phyloP scores from a whole-genome alignment of 1,139 yeast genomes.

The Scheffersomyces stambukii region DNA sequence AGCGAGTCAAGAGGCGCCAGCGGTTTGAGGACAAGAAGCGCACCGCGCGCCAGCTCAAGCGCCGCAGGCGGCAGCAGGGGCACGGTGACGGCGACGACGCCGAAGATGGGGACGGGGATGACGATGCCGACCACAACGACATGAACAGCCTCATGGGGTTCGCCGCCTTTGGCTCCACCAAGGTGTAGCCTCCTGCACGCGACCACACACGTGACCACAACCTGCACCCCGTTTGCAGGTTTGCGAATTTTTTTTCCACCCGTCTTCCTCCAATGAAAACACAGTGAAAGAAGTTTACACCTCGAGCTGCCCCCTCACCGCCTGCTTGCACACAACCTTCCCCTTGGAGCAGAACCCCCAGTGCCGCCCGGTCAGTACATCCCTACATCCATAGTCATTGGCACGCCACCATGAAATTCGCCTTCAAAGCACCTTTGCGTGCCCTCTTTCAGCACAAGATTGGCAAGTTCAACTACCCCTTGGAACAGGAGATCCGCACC shows the following conservation, averaged over 20 bases:
- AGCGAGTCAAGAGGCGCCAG: slow-evolving; percentile 41
- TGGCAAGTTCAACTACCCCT: slow-evolving; percentile 36
- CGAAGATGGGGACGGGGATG: slow-evolving; percentile 7
- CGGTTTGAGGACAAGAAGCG: slow-evolving; percentile 37
- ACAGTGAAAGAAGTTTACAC: too few species aligned
- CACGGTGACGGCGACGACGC: slow-evolving; percentile 7
- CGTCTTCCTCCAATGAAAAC: slow-evolving; percentile 17
- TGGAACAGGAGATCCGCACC: slow-evolving; percentile 42
- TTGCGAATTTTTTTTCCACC: slow-evolving; percentile 1
- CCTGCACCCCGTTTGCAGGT: neutral
- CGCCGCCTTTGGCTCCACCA: slow-evolving; percentile 39
- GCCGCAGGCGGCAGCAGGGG: slow-evolving; percentile 11
- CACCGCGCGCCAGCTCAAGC: slow-evolving; percentile 22
- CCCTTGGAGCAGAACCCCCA: too few species aligned
- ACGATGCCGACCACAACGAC: slow-evolving; percentile 18
- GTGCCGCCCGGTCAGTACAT: too few species aligned
- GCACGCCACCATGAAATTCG: slow-evolving; percentile 37
- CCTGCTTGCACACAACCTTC: too few species aligned
- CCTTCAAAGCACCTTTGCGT: slow-evolving; percentile 40
- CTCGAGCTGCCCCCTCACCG: too few species aligned
- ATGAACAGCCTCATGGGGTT: slow-evolving; percentile 59
- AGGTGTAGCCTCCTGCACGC: slow-evolving; percentile 9
- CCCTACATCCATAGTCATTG: too few species aligned
- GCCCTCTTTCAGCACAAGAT: slow-evolving; percentile 36
- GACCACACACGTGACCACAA: neutral